These are phyloP conservation scores for Podaxis sp. DNA, from an alignment of 768 basidiomycete species.

Conservation along the genomic window DNA sequence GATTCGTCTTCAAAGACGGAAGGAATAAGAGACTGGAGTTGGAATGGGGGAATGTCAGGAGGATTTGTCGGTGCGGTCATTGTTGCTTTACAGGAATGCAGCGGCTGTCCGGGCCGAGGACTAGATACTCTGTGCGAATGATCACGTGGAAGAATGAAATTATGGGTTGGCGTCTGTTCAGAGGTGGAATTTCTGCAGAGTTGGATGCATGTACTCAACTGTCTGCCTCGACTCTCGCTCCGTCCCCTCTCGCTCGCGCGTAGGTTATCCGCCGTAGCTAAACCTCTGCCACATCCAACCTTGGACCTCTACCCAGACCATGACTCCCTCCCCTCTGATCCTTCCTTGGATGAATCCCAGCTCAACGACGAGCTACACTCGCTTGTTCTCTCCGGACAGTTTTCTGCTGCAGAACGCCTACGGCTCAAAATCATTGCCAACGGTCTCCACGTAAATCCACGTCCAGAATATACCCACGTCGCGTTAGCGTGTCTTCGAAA, in stretches of 20 bases:
- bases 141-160: not conserved
- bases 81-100: not conserved
- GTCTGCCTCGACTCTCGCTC: not conserved
- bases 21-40: conserved; percentile 46
- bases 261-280: not conserved
- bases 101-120: not conserved
- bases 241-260: not conserved
- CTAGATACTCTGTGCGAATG: not conserved
- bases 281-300: not conserved
- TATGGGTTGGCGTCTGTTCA: not conserved
- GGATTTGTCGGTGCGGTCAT: conserved; percentile 19
- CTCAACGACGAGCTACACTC: not conserved
- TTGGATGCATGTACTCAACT: not conserved
- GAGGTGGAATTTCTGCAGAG: not conserved
- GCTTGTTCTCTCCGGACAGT: conserved; percentile 1
- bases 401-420: conserved; percentile 11
- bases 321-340: not conserved
- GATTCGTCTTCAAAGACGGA: conserved; percentile 7
- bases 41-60: conserved; percentile 53
- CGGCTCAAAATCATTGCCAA: conserved; percentile 3
- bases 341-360: not conserved
- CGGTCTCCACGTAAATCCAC: not conserved
- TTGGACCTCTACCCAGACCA: not conserved
- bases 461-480: not conserved
- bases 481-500: conserved; percentile 6